Conservation (phyloP, 176 grass and related monocot species). For the Aegilops bicornis region DNA sequence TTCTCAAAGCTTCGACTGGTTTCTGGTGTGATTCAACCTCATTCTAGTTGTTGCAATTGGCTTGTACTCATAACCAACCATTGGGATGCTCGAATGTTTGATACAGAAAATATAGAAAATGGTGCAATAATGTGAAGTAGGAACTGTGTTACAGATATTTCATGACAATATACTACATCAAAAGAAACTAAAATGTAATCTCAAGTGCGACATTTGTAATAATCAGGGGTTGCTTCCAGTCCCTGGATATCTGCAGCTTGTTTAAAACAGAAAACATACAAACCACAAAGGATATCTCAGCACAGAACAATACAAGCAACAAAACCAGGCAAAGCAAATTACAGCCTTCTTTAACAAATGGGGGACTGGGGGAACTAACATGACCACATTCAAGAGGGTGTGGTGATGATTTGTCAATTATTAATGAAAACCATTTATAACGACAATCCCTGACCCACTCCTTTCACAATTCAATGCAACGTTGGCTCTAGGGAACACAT, state of each 20-base stretch:
- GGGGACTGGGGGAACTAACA: neutral
- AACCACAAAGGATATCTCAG: neutral
- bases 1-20: neutral
- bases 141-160: neutral
- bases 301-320: neutral
- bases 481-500: neutral
- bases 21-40: neutral
- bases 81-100: neutral
- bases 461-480: neutral
- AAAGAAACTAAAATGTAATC: neutral
- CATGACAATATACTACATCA: neutral
- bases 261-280: constrained; percentile 3
- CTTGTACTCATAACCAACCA: neutral
- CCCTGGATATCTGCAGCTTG: neutral
- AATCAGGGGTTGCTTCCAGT: neutral
- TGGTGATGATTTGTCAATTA: neutral
- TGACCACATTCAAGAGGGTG: neutral
- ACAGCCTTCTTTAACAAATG: neutral
- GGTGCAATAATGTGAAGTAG: neutral
- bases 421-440: neutral
- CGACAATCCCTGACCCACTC: neutral
- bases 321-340: neutral
- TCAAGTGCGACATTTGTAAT: neutral
- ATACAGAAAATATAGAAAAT: neutral
- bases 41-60: neutral